These are phyloP conservation scores for Phytophthora palmivora DNA, from an alignment of 352 stramenopile species.

Conservation along the genomic window DNA sequence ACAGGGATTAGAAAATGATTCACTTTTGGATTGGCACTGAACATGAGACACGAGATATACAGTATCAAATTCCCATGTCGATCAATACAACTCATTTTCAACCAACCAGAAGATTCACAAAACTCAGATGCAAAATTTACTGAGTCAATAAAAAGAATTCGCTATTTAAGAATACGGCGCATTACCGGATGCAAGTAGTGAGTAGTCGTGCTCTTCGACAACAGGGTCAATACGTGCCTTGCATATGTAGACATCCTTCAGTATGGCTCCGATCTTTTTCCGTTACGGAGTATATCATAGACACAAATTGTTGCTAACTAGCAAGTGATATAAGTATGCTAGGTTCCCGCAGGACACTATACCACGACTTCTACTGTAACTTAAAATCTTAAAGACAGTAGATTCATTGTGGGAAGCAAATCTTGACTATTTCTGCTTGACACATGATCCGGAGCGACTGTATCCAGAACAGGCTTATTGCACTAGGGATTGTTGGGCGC, in stretches of 20 bases:
- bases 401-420: background rate
- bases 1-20: too few relatives aligned
- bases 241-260: background rate
- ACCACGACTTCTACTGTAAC: background rate
- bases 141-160: too few relatives aligned
- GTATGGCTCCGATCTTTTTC: too few relatives aligned
- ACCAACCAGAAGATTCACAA: too few relatives aligned
- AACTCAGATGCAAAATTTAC: too few relatives aligned
- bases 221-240: background rate
- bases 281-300: background rate
- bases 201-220: background rate
- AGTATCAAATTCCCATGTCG: too few relatives aligned
- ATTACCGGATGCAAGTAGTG: background rate
- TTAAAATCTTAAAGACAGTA: background rate
- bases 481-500: too few relatives aligned
- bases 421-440: background rate
- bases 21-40: too few relatives aligned
- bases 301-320: background rate
- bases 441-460: too few relatives aligned
- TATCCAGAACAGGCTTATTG: background rate
- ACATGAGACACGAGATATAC: too few relatives aligned
- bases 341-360: background rate
- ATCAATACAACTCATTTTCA: too few relatives aligned
- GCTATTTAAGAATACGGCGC: too few relatives aligned
- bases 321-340: background rate